Evolutionary conservation across 2,329 filamentous ascomycete genomes (phyloP), one percentile per base, ranked within the genome.

Genomic region (Calycina herbarum): DNA sequence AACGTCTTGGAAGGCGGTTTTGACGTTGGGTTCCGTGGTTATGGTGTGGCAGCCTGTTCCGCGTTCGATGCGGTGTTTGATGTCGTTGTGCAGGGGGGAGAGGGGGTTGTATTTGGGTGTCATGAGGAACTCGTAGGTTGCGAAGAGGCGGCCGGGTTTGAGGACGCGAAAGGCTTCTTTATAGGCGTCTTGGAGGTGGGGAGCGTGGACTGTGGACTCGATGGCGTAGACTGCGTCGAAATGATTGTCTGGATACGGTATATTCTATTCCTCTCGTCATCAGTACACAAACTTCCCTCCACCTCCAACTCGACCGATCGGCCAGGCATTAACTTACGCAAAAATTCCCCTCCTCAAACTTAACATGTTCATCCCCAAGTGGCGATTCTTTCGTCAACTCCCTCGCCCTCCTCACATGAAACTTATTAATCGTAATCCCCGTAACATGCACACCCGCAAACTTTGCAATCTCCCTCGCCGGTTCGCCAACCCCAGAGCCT

Each of bases 221-320:
- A 62, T 62, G 13, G 51, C 61, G 35, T 62, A 62, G 33, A 62
- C 51, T 10, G 61, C 61, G 51, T 62, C 61, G 51, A 62, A 57
- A 20, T 10, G 15, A 10, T 57, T 42, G 20, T 62, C 61, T 33
- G 61, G 61, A 8, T 29, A 57, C 20, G 61, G 51, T 8, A 57
- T 57, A 7, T 57, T 42, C 61, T 62, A 15, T 48, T 3, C 5
- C n/a, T 59, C 20, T 20, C 20, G 20, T 20, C 17, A 7, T 40
- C 17, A 42, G 27, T 48, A 29, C 27, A 29, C 27, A 29, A 29
- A 29, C 27, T 29, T 29, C 27, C 27, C 27, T 29, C 27, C 27
- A 3, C 27, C 27, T 29, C 27, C 27, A 3, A 2, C 27, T 29
- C 27, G 4, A 13, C 24, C 7, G 31, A 33, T 33, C 31, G 7